phyloP scores from a whole-genome alignment of 257 asterid species.

The Marsdenia floribunda region DNA sequence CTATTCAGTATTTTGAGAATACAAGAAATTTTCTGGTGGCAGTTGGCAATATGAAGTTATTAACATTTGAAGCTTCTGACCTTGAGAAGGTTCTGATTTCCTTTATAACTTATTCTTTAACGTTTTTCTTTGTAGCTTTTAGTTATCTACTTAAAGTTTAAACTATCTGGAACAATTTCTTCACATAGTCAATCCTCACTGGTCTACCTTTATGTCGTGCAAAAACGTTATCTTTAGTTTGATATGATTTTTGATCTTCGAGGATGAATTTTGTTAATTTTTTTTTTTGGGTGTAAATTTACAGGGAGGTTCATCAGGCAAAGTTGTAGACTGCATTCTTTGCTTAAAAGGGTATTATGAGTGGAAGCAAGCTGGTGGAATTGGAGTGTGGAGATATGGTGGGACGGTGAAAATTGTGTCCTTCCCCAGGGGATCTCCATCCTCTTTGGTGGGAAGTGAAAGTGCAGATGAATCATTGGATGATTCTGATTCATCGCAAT shows the following conservation, averaged over 20 bases:
- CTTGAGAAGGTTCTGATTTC: conserved; percentile 63
- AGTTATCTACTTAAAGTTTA: neutral
- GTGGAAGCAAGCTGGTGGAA: conserved; percentile 86
- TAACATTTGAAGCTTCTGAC: conserved; percentile 86
- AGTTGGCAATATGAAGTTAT: conserved; percentile 76
- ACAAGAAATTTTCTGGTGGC: conserved; percentile 83
- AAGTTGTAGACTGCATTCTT: conserved; percentile 88
- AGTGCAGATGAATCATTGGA: conserved; percentile 71
- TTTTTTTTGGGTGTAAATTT: neutral
- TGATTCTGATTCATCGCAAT: conserved; percentile 77
- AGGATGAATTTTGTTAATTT: neutral
- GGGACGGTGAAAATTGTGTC: conserved; percentile 80
- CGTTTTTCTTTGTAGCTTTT: neutral
- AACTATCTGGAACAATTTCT: neutral
- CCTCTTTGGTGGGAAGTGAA: conserved; percentile 58
- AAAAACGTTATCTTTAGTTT: neutral
- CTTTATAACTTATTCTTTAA: neutral
- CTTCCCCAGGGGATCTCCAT: conserved; percentile 53
- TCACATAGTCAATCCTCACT: neutral
- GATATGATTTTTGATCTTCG: conserved; percentile 9
- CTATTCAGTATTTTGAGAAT: conserved; percentile 91
- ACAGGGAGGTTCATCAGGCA: conserved; percentile 90
- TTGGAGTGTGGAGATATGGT: conserved; percentile 89
- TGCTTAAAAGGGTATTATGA: conserved; percentile 84
- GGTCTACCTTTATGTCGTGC: neutral